Evolutionary conservation across 495 filamentous ascomycete species (phyloP), one percentile per base, ranked within the genome.

Genomic region (Penicillium egyptiacum): DNA sequence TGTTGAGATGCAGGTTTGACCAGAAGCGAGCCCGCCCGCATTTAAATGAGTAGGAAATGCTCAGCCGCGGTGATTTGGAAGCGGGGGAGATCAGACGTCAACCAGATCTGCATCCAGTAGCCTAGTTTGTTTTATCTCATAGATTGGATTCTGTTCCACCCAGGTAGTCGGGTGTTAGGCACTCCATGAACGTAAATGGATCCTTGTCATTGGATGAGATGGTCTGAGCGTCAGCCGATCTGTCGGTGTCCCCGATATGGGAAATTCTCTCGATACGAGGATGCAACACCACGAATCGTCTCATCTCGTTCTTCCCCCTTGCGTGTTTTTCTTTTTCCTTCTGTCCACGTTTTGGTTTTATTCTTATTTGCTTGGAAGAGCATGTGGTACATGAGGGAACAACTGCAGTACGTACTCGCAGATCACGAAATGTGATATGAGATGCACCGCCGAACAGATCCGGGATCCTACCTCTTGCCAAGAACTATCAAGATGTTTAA

Each of bases 171-270:
- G 50, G 35, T 30, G 5, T 31, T 12, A 41, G 22, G 49, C 7
- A 19, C 49, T 14, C 52, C 17, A 55, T 28, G 23, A 23, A 14
- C 16, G 43, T 14, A 10, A 45, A 35, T 16, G 1, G 12, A 22
- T 3, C 14, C 16, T 28, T 17, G 22, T 59, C 16, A 59, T 59
- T 59, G 57, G 57, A 9, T 2, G 9, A 33, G 17, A 35, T 5
- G 16, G 1, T 44, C 53, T 39, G 43, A 55, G 53, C 42, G 53
- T 47, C 43, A 43, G 31, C 43, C 57, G 55, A 61, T 64, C 58
- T 30, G 31, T 61, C 52, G 59, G 62, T 31, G 59, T 35, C 26
- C 41, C 59, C 59, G 62, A 57, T 57, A 37, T 35, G 50, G 53
- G 11, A 9, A 46, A 55, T 31, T 25, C 28, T 37, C 14, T 19